phyloP scores from a whole-genome alignment of 192 early-diverging fungal genomes.

The Coemansia sp. region DNA sequence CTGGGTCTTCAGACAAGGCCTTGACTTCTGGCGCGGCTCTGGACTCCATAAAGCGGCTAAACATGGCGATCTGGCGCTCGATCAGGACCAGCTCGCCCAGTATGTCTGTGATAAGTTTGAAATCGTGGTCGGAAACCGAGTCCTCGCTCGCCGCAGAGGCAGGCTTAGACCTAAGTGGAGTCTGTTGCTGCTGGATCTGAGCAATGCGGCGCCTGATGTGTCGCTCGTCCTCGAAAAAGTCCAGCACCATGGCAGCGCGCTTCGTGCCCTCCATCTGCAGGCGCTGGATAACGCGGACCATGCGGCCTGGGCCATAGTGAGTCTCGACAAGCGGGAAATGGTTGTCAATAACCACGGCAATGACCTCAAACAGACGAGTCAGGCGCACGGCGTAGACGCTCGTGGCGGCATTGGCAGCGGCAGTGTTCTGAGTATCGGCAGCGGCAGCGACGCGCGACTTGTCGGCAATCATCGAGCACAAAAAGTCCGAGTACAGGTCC shows the following conservation, averaged over 20 bases:
- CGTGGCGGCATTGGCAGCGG: neutral
- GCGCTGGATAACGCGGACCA: constrained; percentile 82
- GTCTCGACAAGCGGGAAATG: constrained; percentile 81
- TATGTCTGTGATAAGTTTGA: constrained; percentile 74
- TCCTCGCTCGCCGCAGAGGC: constrained; percentile 21
- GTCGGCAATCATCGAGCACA: constrained; percentile 74
- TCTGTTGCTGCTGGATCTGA: constrained; percentile 44
- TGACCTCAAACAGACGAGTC: constrained; percentile 85
- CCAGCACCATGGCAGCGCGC: constrained; percentile 71
- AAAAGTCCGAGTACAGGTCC: constrained; percentile 82
- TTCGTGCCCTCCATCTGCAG: constrained; percentile 86
- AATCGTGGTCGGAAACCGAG: constrained; percentile 56
- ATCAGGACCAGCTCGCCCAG: constrained; percentile 80
- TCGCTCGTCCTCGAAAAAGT: constrained; percentile 75
- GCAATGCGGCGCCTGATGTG: constrained; percentile 51
- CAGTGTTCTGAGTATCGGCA: neutral
- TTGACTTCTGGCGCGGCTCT: constrained; percentile 59
- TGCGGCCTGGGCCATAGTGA: constrained; percentile 83
- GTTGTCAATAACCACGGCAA: constrained; percentile 83
- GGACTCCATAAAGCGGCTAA: constrained; percentile 79
- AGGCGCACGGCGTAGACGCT: constrained; percentile 72
- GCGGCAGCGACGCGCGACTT: constrained; percentile 57
- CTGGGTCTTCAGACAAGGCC: constrained; percentile 14
- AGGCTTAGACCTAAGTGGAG: no score
- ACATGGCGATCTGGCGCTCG: constrained; percentile 72